Evolutionary conservation across 169 alveolate genomes (phyloP).

Genomic region (Plasmodium vinckei): DNA sequence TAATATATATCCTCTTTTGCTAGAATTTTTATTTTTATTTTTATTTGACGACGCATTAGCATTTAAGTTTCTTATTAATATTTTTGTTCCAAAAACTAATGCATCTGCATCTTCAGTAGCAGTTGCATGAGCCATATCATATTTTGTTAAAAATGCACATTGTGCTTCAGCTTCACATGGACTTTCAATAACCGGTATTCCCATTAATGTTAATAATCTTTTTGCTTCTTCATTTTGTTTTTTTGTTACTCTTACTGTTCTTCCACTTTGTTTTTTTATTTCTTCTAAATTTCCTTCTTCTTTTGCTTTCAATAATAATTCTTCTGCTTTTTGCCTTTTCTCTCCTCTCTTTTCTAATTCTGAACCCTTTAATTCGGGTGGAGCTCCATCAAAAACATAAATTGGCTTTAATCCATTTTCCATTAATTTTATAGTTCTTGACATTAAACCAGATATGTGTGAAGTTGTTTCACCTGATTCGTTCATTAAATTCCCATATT

Average conservation of each 20-base stretch:
- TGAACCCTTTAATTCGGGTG: conserved; percentile 94
- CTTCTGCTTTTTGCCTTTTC: conserved; percentile 92
- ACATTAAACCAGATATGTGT: conserved; percentile 92
- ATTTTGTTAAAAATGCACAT: conserved; percentile 95
- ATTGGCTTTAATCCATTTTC: conserved; percentile 95
- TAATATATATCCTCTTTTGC: conserved; percentile 77
- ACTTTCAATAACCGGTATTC: conserved; percentile 96
- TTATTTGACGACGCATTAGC: conserved; percentile 80
- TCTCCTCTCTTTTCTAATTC: conserved; percentile 91
- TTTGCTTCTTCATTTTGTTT: conserved; percentile 95
- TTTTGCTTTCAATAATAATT: conserved; percentile 86
- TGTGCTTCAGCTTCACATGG: conserved; percentile 98
- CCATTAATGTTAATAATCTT: conserved; percentile 92
- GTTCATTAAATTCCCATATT: conserved; percentile 90
- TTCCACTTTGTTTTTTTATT: conserved; percentile 92
- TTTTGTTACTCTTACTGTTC: conserved; percentile 94
- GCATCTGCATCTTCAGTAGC: conserved; percentile 99
- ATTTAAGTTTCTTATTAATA: conserved; percentile 84
- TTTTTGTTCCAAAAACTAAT: conserved; percentile 94
- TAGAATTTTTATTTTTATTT: conserved; percentile 44
- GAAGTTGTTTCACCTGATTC: conserved; percentile 94
- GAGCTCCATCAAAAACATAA: conserved; percentile 99
- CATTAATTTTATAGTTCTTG: conserved; percentile 90
- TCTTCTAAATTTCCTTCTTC: conserved; percentile 95
- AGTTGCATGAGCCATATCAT: conserved; percentile 93